Evolutionary conservation across 441 rosid species (phyloP), one percentile per base, ranked within the genome.

Genomic region (Adansonia grandidieri): DNA sequence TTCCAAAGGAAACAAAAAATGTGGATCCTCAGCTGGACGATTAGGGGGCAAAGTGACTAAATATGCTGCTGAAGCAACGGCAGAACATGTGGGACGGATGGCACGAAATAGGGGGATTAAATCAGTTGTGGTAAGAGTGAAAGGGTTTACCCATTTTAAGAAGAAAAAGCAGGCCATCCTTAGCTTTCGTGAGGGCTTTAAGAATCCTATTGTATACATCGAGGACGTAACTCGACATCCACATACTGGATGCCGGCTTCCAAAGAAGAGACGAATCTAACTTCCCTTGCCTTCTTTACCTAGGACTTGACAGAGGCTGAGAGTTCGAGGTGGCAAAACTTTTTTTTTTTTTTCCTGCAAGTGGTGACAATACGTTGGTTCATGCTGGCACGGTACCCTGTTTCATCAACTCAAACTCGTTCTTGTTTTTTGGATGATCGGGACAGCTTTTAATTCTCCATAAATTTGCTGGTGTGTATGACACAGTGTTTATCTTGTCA

Each of bases 241-340:
- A 14, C 98, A 95, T 79, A 95, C 92, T 77, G 98, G 98, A 68
- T 95, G 96, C 81, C 85, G 96, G 48, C 92, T 89, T 70, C 95
- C 90, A 20, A 91, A 85, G 86, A 87, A 88, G 74, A 94, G 98
- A 79, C 89, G 98, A 0, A 78, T 87, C 45, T 93, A 86, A 87
- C 22, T 77, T 24, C 60, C 60, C 47, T 58, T 37, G 63, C 64
- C 13, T 51, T 24, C 62, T 32, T 15, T 28, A 7, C 28, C 20
- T 51, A 24, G 7, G 61, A 60, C 45, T 71, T 71, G 61, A 19
- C 54, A 53, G 62, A n/a, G 20, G 14, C 45, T n/a, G 15, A 9
- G n/a, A 62, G 66, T 7, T 61, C 5, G 44, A 2, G 42, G 68
- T 32, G 37, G 37, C 37, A 32, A 32, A 1, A 32, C 3, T 28